Conservation (phyloP, 495 filamentous ascomycete genomes). For the Penicillium manginii region DNA sequence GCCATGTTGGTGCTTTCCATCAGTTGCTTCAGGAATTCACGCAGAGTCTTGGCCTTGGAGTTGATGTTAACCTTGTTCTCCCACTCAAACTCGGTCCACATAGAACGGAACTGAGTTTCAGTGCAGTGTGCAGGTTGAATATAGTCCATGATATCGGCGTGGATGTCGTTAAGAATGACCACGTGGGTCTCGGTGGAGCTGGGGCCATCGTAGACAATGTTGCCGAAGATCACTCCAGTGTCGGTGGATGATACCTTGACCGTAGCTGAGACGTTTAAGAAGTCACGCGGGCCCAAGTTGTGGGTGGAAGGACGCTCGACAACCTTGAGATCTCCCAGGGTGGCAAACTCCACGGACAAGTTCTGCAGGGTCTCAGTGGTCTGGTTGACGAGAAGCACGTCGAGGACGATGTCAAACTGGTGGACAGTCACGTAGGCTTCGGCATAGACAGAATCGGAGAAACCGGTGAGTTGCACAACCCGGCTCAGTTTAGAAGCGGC, state of each 20-base stretch:
- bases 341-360: constrained; percentile 96
- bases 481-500: constrained; percentile 91
- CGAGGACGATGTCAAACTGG: constrained; percentile 98
- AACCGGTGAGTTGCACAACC: constrained; percentile 96
- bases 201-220: constrained; percentile 96
- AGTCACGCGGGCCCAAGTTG: constrained; percentile 92
- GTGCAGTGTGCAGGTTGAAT: constrained; percentile 96
- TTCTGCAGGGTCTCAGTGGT: constrained; percentile 97
- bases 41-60: constrained; percentile 88
- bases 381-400: constrained; percentile 97
- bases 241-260: constrained; percentile 99
- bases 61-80: constrained; percentile 99
- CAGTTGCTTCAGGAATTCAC: constrained; percentile 91
- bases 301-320: constrained; percentile 95
- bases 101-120: constrained; percentile 97
- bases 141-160: constrained; percentile 99
- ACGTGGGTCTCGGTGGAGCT: constrained; percentile 96
- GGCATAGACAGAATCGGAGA: constrained; percentile 97
- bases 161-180: constrained; percentile 97
- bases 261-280: constrained; percentile 97
- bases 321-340: constrained; percentile 95
- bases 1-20: constrained; percentile 99
- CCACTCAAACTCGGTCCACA: constrained; percentile 99
- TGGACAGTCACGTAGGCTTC: constrained; percentile 99
- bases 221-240: constrained; percentile 98